Conservation (phyloP, 352 stramenopile genomes). For the Pythium insidiosum region DNA sequence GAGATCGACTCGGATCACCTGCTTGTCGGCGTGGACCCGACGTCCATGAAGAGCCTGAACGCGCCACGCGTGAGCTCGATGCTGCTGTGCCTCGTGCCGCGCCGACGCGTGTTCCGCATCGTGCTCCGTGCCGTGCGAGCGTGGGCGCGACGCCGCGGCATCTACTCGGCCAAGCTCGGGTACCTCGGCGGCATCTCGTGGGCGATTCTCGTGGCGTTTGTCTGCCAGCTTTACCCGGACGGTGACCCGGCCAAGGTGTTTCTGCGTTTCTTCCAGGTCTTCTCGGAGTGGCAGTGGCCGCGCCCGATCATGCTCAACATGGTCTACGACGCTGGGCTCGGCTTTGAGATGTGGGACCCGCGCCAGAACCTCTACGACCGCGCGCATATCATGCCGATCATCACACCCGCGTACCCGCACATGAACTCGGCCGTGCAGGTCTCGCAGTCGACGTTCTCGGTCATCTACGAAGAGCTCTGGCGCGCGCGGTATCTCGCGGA, state of each 20-base stretch:
- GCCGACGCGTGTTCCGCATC: conserved; percentile 85
- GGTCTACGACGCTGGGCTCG: conserved; percentile 69
- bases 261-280: conserved; percentile 77
- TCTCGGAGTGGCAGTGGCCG: conserved; percentile 80
- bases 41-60: conserved; percentile 93
- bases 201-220: conserved; percentile 95
- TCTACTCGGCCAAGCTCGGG: conserved; percentile 96
- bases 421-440: conserved; percentile 99
- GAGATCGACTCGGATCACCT: conserved; percentile 86
- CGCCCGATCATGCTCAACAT: conserved; percentile 83
- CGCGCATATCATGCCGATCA: conserved; percentile 96
- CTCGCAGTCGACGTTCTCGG: conserved; percentile 85
- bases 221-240: conserved; percentile 88
- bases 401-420: conserved; percentile 96
- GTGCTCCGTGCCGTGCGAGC: conserved; percentile 63
- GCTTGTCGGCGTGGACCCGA: conserved; percentile 88
- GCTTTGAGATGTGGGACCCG: conserved; percentile 87
- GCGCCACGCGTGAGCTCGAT: conserved; percentile 94
- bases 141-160: conserved; percentile 83
- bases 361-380: conserved; percentile 80
- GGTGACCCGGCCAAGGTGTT: conserved; percentile 66
- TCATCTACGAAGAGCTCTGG: conserved; percentile 91
- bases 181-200: conserved; percentile 98
- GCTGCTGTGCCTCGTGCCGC: conserved; percentile 88
- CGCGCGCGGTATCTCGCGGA: conserved; percentile 63